Percentiles rank a stretch among this genome's conserved stretches.
Evolutionary conservation across 2,329 filamentous ascomycete genomes (phyloP).

Genomic region (Chrysoporthe austroafricana): DNA sequence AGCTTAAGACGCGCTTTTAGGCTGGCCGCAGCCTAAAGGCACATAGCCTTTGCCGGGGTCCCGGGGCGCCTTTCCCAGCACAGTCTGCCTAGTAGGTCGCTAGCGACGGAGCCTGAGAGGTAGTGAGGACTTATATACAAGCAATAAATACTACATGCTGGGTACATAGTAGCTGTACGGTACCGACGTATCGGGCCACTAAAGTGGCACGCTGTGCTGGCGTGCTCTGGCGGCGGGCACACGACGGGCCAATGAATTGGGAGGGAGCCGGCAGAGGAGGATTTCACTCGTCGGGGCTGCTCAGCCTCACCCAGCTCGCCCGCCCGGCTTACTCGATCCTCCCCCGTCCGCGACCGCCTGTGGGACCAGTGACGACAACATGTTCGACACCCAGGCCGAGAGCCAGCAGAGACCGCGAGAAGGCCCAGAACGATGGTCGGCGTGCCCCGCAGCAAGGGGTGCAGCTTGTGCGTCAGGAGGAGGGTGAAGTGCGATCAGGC

Average conservation of each 20-base stretch:
- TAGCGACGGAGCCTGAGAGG: too few species aligned
- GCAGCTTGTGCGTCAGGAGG: conserved; percentile 45
- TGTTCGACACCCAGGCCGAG: neutral
- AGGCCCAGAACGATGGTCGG: conserved; percentile 38
- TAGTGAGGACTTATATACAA: too few species aligned
- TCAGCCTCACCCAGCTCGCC: conserved; percentile 1
- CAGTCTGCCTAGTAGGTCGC: too few species aligned
- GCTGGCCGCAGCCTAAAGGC: too few species aligned
- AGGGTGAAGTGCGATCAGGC: conserved; percentile 51
- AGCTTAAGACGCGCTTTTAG: too few species aligned
- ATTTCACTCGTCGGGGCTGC: neutral
- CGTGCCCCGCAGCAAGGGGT: conserved; percentile 44
- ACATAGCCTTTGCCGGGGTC: too few species aligned
- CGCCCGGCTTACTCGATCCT: neutral
- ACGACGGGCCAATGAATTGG: neutral
- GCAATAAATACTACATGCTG: too few species aligned
- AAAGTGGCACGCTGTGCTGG: neutral
- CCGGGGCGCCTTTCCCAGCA: too few species aligned
- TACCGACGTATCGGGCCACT: too few species aligned
- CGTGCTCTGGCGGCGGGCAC: neutral
- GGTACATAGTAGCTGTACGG: too few species aligned
- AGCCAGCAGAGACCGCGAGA: neutral
- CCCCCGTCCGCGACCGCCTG: too few species aligned
- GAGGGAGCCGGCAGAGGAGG: neutral
- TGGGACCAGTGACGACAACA: neutral